Conservation (phyloP, 208 protist species). For the Leishmania amazonensis region DNA sequence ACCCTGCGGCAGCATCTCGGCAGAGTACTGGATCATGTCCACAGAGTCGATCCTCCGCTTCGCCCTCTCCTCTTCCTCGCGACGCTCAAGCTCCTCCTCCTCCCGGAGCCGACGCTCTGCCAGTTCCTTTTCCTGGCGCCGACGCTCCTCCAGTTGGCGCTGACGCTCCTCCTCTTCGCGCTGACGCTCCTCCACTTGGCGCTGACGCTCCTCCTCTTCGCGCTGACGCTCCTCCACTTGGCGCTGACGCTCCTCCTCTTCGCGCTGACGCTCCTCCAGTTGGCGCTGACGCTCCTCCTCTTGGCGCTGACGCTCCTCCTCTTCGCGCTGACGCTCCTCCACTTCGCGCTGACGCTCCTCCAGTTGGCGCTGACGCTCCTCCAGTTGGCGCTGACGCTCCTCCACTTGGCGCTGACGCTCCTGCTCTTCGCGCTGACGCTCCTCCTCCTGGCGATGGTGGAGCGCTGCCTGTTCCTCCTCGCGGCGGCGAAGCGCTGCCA, state of each 20-base stretch:
- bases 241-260: neutral
- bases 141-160: slow-evolving; percentile 7
- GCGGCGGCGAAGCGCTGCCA: too few relatives aligned
- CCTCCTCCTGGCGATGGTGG: neutral
- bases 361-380: neutral
- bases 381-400: neutral
- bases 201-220: too few relatives aligned
- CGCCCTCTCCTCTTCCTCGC: slow-evolving; percentile 5
- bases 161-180: slow-evolving; percentile 6
- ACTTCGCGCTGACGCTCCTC: slow-evolving; percentile 9
- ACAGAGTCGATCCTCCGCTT: slow-evolving; percentile 27
- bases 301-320: slow-evolving; percentile 6
- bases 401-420: too few relatives aligned
- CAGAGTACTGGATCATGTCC: slow-evolving; percentile 21
- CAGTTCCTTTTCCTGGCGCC: neutral
- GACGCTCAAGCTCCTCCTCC: slow-evolving; percentile 9
- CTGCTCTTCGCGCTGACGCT: neutral
- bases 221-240: slow-evolving; percentile 16
- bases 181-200: too few relatives aligned
- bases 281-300: slow-evolving; percentile 4
- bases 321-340: slow-evolving; percentile 9
- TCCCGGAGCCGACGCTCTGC: neutral
- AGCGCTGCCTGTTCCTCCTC: neutral
- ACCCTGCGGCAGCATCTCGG: slow-evolving; percentile 33
- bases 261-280: neutral